Base-by-base conservation (phyloP, 495 filamentous ascomycete species). In the Clavariopsis aquatica region DNA sequence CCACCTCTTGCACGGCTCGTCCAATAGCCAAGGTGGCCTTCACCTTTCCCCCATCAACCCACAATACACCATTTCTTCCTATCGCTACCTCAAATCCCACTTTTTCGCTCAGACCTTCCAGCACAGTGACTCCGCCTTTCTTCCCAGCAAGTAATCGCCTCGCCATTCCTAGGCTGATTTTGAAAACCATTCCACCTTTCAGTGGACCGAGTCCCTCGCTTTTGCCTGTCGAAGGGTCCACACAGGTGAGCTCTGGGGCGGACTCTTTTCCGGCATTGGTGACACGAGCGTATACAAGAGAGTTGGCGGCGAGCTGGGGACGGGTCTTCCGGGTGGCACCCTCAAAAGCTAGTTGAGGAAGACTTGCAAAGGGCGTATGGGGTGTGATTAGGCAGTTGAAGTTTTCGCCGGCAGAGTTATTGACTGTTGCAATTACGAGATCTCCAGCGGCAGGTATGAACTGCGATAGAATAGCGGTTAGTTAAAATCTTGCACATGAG, bases 51-150 rank as follows among this genome's bases (percentile, higher is more conserved):
- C 80, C 83, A 67, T 91, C 84, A 19, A 98, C 87, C 94, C 94
- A 97, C 36, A 97, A 83, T 78, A 84, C 89, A 22, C 94, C 94
- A 75, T 98, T 98, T 73, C 93, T 86, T 23, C 95, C 95, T 26
- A 96, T 91, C 3, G 94, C 94, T 62, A 94, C 87, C 80, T 98
- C 94, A 76, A 97, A 98, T 53, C 84, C 82, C 46, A 93, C 78
- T 52, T 86, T 89, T 69, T 83, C 85, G 17, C 87, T 56, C n/a
- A 98, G 76, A 69, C 92, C 89, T 62, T 96, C 91, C 52, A 98
- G 74, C 20, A 98, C 74, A 4, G 80, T 83, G 27, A 93, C 80
- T 2, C 90, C 82, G 41, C 82, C 85, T 27, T 71, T 53, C 82
- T 85, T 87, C 85, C 60, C 76, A 72, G 90, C 83, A 67, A 89